A percentile compares a stretch with the other conserved stretches of the same genome.
These are phyloP conservation scores for Jatropha podagrica DNA, from an alignment of 441 rosid species.

Conservation along the genomic window DNA sequence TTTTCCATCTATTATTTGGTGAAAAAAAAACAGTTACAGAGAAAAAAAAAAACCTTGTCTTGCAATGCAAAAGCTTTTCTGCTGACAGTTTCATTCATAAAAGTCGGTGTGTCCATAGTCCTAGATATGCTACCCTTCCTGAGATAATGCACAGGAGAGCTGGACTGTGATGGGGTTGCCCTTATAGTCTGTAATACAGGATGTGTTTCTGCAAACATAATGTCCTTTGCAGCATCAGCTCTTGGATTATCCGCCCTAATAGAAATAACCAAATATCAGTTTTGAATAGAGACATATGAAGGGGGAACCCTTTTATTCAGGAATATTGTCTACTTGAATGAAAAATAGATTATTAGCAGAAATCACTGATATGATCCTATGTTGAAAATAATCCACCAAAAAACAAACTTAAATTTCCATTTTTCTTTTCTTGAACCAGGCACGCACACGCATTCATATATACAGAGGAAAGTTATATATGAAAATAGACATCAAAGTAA, in stretches of 20 bases:
- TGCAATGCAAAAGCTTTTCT: slow-evolving; percentile 87
- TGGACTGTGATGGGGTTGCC: slow-evolving; percentile 34
- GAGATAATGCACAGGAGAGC: slow-evolving; percentile 43
- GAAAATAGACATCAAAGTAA: slow-evolving; percentile 14
- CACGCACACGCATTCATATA: too few relatives aligned
- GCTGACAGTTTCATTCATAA: slow-evolving; percentile 75
- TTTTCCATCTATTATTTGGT: not conserved
- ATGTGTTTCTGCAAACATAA: slow-evolving; percentile 38
- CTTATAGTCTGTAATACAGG: slow-evolving; percentile 28
- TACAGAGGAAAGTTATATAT: not conserved
- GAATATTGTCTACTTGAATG: not conserved
- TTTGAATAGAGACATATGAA: not conserved
- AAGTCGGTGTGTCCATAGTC: slow-evolving; percentile 36
- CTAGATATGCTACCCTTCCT: slow-evolving; percentile 42
- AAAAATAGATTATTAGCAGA: not conserved
- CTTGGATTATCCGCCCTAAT: slow-evolving; percentile 46
- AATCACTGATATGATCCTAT: not conserved
- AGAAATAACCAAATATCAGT: slow-evolving; percentile 15
- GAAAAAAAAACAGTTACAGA: slow-evolving; percentile 1
- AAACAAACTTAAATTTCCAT: not conserved
- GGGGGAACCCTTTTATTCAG: not conserved
- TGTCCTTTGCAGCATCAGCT: slow-evolving; percentile 35
- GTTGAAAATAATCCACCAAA: not conserved
- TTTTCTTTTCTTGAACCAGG: not conserved
- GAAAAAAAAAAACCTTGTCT: slow-evolving; percentile 68